A percentile compares a stretch with the other conserved stretches of the same genome.
These are phyloP conservation scores for Ogataea sp. DNA, from an alignment of 805 yeast species.

Conservation along the genomic window DNA sequence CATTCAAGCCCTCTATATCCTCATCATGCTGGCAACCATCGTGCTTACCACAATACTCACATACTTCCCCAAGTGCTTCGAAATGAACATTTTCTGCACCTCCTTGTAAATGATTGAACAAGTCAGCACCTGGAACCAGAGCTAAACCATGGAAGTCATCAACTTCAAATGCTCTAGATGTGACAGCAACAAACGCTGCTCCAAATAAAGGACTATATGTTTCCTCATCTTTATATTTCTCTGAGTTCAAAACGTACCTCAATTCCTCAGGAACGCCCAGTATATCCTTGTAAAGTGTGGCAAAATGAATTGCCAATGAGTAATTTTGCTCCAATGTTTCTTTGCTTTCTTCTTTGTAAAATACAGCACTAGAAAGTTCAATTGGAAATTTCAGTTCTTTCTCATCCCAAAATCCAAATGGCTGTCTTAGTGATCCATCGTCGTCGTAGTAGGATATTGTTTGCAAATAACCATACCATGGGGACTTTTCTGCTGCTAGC, in stretches of 20 bases:
- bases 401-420: neutral
- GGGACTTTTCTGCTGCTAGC: conserved; percentile 51
- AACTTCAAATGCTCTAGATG: conserved; percentile 75
- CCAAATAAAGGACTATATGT: conserved; percentile 40
- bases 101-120: conserved; percentile 62
- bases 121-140: conserved; percentile 85
- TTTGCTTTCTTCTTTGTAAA: neutral
- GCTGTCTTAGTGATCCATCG: conserved; percentile 5
- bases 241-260: conserved; percentile 3
- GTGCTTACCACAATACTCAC: conserved; percentile 23
- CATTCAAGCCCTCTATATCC: conserved; percentile 15
- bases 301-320: conserved; percentile 34
- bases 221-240: conserved; percentile 15
- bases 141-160: conserved; percentile 70
- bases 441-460: conserved; percentile 35
- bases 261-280: conserved; percentile 28
- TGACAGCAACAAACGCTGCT: conserved; percentile 48
- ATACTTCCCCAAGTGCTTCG: conserved; percentile 36
- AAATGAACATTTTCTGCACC: conserved; percentile 60
- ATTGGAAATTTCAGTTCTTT: neutral
- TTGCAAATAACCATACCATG: conserved; percentile 66
- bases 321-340: conserved; percentile 12
- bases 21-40: conserved; percentile 25
- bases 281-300: conserved; percentile 19
- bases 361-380: conserved; percentile 1